These are phyloP conservation scores for Pythium dissimile DNA, from an alignment of 352 stramenopile species.

Conservation along the genomic window DNA sequence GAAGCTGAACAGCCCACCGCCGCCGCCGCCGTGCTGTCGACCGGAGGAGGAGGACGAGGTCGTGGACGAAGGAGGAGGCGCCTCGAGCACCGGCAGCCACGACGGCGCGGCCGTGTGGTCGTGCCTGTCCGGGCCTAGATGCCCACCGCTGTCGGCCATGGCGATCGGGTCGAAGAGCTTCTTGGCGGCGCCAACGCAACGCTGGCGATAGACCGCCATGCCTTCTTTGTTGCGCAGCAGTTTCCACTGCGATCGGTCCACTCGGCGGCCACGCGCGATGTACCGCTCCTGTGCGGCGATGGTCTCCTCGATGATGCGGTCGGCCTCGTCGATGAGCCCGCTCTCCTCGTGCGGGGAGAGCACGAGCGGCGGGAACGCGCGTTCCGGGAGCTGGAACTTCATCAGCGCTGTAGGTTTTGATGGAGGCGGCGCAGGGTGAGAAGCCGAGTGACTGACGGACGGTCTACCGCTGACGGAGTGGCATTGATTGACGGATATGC, in stretches of 20 bases:
- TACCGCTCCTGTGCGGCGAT: slow-evolving; percentile 50
- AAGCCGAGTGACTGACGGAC: not conserved
- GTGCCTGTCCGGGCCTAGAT: not conserved
- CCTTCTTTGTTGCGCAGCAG: slow-evolving; percentile 49
- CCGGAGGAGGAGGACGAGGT: no score
- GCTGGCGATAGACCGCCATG: slow-evolving; percentile 52
- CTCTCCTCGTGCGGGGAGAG: slow-evolving; percentile 36
- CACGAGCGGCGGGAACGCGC: slow-evolving; percentile 22
- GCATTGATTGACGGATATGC: no score
- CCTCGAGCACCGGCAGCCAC: not conserved
- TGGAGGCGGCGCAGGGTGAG: not conserved
- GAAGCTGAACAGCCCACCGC: slow-evolving; percentile 4
- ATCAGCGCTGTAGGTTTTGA: slow-evolving; percentile 1
- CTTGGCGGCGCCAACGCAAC: slow-evolving; percentile 17
- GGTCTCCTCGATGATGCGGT: slow-evolving; percentile 54
- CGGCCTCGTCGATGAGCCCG: slow-evolving; percentile 38
- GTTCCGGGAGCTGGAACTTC: slow-evolving; percentile 26
- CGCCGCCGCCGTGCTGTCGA: no score
- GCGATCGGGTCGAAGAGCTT: slow-evolving; percentile 12
- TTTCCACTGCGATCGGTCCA: slow-evolving; percentile 48
- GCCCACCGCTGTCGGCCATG: not conserved
- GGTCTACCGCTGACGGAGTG: no score
- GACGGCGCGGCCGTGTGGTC: slow-evolving; percentile 7
- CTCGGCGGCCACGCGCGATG: slow-evolving; percentile 31
- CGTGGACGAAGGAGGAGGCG: no score